Evolutionary conservation across 768 basidiomycete species (phyloP).

Genomic region (Naematelia aurantialba): DNA sequence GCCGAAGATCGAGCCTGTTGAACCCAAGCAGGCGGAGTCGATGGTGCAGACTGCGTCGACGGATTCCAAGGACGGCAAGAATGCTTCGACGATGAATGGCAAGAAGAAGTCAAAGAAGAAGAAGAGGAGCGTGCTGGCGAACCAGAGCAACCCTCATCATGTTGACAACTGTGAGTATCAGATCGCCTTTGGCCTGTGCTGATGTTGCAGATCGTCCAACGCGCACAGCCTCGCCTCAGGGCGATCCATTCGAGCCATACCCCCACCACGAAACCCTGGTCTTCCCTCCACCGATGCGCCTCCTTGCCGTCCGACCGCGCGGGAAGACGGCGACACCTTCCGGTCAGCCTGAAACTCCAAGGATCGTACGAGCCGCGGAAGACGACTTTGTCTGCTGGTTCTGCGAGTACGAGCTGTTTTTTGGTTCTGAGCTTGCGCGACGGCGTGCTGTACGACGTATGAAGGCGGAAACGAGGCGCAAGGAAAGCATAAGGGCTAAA

Average conservation of each 20-base stretch:
- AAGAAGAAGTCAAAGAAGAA: conserved; percentile 71
- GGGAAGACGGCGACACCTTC: conserved; percentile 10
- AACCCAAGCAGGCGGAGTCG: neutral
- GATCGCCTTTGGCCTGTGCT: conserved; percentile 6
- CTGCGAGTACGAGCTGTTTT: conserved; percentile 90
- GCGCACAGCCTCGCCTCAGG: conserved; percentile 22
- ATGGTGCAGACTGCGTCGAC: neutral
- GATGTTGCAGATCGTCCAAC: conserved; percentile 36
- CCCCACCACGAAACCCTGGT: conserved; percentile 30
- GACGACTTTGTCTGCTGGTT: conserved; percentile 94
- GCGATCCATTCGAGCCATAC: conserved; percentile 28
- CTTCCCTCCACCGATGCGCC: conserved; percentile 44
- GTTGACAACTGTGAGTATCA: conserved; percentile 66
- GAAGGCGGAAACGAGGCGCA: conserved; percentile 64
- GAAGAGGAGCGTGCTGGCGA: conserved; percentile 84
- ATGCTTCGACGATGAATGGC: neutral
- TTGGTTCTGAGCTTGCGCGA: conserved; percentile 70
- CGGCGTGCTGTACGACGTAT: conserved; percentile 64
- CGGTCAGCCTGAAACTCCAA: conserved; percentile 27
- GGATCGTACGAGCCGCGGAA: conserved; percentile 45
- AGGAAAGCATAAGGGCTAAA: conserved; percentile 32
- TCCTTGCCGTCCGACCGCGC: conserved; percentile 38
- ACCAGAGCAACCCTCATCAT: conserved; percentile 93
- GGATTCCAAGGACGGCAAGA: neutral
- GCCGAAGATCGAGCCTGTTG: conserved; percentile 3